Evolutionary conservation across 2,329 filamentous ascomycete species (phyloP).

Genomic region (Aquanectria penicillioides): DNA sequence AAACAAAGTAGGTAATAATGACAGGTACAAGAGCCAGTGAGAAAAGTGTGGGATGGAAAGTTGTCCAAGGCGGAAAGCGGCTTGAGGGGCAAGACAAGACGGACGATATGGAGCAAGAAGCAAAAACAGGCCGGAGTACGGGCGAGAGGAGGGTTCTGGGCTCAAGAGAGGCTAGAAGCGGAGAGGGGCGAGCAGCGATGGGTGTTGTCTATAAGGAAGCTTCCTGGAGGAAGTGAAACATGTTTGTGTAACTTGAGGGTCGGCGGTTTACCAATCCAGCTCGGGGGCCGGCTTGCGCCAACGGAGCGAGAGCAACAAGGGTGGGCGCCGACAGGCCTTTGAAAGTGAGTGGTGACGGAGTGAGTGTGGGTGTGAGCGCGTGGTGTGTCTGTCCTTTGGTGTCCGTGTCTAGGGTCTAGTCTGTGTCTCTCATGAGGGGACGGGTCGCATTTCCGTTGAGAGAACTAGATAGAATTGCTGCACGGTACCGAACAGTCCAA

Average conservation of each 20-base stretch:
- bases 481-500: neutral
- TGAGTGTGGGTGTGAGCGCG: neutral
- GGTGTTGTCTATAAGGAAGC: conserved; percentile 37
- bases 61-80: conserved; percentile 10
- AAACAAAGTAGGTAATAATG: neutral
- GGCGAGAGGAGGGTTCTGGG: conserved; percentile 4
- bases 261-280: conserved; percentile 42
- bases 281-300: conserved; percentile 30
- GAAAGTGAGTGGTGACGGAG: too few relatives aligned
- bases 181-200: conserved; percentile 13
- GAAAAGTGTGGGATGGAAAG: conserved; percentile 5
- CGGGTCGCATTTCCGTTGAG: conserved; percentile 12
- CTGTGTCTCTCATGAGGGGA: conserved; percentile 15
- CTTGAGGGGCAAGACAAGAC: conserved; percentile 4
- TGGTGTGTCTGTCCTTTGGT: conserved; percentile 6
- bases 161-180: conserved; percentile 12
- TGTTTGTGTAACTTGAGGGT: conserved; percentile 46
- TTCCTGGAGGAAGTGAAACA: conserved; percentile 48
- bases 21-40: conserved; percentile 1
- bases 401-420: conserved; percentile 10
- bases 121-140: conserved; percentile 13
- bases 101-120: conserved; percentile 17
- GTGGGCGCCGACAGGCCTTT: neutral
- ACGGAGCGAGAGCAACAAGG: conserved; percentile 11
- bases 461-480: conserved; percentile 12